These are phyloP conservation scores for Lumnitzera littorea DNA, from an alignment of 345 rosid genomes.

Conservation along the genomic window DNA sequence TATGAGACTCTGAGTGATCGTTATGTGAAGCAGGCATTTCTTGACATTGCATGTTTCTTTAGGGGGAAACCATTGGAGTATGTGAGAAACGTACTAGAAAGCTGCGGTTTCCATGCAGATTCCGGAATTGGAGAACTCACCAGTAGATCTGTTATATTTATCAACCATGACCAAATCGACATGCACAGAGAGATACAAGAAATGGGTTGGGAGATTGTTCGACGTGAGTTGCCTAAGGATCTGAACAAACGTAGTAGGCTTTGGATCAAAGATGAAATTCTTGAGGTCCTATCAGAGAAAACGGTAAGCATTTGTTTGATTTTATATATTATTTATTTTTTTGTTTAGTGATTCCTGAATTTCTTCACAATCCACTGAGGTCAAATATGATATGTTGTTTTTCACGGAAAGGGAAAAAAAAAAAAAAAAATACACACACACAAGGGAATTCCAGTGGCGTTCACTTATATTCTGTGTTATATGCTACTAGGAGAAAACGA, in stretches of 20 bases:
- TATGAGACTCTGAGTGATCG: not conserved
- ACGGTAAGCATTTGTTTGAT: not conserved
- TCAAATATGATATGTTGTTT: not conserved
- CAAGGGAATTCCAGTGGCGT: no score
- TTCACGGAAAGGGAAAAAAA: not conserved
- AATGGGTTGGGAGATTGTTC: not conserved
- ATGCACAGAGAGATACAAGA: conserved; percentile 27
- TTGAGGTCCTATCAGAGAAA: conserved; percentile 2
- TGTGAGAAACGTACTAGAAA: not conserved
- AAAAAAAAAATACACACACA: no score
- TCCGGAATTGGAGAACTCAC: conserved; percentile 5
- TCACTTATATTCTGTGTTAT: no score
- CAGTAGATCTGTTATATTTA: conserved; percentile 8
- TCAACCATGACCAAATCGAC: conserved; percentile 2
- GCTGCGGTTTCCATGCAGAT: conserved; percentile 4
- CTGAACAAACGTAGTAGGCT: not conserved
- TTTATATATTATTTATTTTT: no score
- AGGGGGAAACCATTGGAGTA: not conserved
- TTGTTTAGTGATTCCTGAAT: not conserved
- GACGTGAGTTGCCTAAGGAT: no score
- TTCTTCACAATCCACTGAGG: no score
- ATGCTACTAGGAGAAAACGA: conserved; percentile 1
- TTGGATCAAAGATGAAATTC: conserved; percentile 4
- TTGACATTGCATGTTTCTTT: conserved; percentile 11
- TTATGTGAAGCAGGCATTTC: not conserved